These are phyloP conservation scores for Paecilomyces sp. DNA, from an alignment of 2,329 filamentous ascomycete genomes.

Conservation along the genomic window DNA sequence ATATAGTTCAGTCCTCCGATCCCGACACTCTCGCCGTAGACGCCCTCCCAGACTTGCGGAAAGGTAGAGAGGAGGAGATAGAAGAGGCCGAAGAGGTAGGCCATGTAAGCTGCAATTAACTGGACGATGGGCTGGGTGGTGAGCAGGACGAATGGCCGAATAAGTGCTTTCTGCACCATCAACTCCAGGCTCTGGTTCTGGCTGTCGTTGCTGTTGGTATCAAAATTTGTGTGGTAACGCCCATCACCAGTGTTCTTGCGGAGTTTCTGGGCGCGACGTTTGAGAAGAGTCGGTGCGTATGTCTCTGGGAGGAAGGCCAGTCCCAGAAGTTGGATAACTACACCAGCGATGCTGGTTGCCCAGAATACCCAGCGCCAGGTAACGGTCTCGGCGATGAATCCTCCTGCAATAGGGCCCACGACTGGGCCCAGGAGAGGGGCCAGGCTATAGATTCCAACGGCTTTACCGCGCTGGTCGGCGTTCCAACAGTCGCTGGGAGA, in stretches of 20 bases:
- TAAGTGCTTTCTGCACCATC: constrained; percentile 29
- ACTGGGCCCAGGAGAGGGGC: constrained; percentile 55
- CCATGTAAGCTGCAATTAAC: constrained; percentile 43
- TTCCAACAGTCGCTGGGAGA: constrained; percentile 43
- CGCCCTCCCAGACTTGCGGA: constrained; percentile 44
- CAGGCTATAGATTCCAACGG: constrained; percentile 52
- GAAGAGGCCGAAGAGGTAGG: constrained; percentile 50
- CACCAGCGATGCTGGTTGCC: constrained; percentile 53
- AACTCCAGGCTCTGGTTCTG: background rate
- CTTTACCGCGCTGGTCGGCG: constrained; percentile 51
- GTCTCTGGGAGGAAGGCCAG: constrained; percentile 55
- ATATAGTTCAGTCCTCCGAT: constrained; percentile 54
- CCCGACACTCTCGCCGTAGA: constrained; percentile 45
- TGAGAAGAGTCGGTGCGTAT: constrained; percentile 54
- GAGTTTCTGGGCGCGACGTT: constrained; percentile 45
- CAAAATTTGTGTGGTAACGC: constrained; percentile 10
- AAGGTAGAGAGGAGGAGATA: constrained; percentile 54
- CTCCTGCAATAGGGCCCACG: constrained; percentile 55
- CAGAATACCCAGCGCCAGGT: constrained; percentile 65
- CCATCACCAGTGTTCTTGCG: constrained; percentile 23
- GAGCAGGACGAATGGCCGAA: constrained; percentile 47
- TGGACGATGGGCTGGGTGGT: constrained; percentile 50
- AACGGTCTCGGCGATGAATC: constrained; percentile 50
- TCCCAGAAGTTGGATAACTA: constrained; percentile 49
- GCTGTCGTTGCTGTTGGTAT: constrained; percentile 9